Conservation (phyloP, 306 rosid genomes). For the Elaeagnus macrophylla region DNA sequence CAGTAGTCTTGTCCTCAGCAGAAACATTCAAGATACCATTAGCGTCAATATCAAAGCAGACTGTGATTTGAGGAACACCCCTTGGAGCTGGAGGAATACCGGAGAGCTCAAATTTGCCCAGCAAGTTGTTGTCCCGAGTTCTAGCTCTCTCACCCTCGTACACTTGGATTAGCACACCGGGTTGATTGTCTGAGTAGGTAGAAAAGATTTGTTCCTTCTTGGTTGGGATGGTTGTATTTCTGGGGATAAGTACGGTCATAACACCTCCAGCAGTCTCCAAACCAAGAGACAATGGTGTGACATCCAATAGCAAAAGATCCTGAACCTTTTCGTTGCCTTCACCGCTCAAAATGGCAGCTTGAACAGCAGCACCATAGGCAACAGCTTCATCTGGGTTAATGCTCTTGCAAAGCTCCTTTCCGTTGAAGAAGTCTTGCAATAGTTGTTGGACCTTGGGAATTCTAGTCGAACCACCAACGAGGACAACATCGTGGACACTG, state of each 20-base stretch:
- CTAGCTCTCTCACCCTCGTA: constrained; percentile 68
- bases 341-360: constrained; percentile 67
- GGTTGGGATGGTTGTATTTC: constrained; percentile 65
- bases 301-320: constrained; percentile 62
- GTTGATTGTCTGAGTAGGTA: constrained; percentile 64
- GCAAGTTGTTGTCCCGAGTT: constrained; percentile 57
- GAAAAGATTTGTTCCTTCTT: constrained; percentile 73
- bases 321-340: constrained; percentile 76
- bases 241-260: constrained; percentile 65
- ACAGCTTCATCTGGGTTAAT: constrained; percentile 72
- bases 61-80: constrained; percentile 69
- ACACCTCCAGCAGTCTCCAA: constrained; percentile 72
- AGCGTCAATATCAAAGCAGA: constrained; percentile 64
- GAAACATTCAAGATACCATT: constrained; percentile 69
- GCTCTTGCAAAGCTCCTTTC: constrained; percentile 63
- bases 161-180: constrained; percentile 67
- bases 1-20: constrained; percentile 62
- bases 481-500: constrained; percentile 56
- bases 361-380: constrained; percentile 74
- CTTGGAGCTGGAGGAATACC: constrained; percentile 78
- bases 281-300: constrained; percentile 58
- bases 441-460: constrained; percentile 73
- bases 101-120: constrained; percentile 65
- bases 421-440: constrained; percentile 76
- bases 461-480: constrained; percentile 78